Conservation (phyloP, 768 basidiomycete species). For the Lactarius pseudohatsudake region DNA sequence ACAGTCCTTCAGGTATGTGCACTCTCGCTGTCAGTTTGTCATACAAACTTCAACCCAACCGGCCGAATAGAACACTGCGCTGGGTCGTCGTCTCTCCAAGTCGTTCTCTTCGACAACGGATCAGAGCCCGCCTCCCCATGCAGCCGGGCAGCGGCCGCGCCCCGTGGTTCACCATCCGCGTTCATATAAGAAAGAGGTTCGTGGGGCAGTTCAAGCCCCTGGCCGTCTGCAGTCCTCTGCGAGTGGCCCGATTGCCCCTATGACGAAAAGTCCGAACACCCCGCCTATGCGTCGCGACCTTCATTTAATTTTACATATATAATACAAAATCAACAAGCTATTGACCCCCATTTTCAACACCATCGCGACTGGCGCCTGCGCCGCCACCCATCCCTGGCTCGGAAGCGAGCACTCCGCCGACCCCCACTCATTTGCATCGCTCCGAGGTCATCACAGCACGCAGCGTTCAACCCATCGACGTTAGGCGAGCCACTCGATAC, state of each 20-base stretch:
- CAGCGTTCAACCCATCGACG: constrained; percentile 92
- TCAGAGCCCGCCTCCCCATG: constrained; percentile 22
- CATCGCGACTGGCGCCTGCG: constrained; percentile 25
- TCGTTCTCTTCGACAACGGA: constrained; percentile 30
- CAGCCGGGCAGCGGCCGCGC: constrained; percentile 7
- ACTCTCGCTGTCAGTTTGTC: constrained; percentile 1
- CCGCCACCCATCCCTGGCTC: constrained; percentile 49
- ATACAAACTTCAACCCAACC: constrained; percentile 13
- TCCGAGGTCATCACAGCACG: constrained; percentile 57
- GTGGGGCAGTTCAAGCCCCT: constrained; percentile 10
- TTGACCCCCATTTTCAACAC: constrained; percentile 29
- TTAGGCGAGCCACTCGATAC: constrained; percentile 89
- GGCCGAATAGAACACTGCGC: constrained; percentile 58
- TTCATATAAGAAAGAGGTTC: constrained; percentile 16
- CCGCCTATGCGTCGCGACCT: constrained; percentile 20
- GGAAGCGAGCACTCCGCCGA: constrained; percentile 59
- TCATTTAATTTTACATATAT: too few relatives aligned
- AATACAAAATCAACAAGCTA: too few relatives aligned
- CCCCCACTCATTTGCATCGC: constrained; percentile 41
- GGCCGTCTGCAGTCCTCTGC: constrained; percentile 21
- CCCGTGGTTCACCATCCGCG: constrained; percentile 13
- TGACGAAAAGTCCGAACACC: constrained; percentile 11
- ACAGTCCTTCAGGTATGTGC: constrained; percentile 71
- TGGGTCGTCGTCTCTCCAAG: constrained; percentile 65
- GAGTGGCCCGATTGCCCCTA: background rate